Evolutionary conservation across 306 rosid species (phyloP).

Genomic region (Canavalia ensiformis): DNA sequence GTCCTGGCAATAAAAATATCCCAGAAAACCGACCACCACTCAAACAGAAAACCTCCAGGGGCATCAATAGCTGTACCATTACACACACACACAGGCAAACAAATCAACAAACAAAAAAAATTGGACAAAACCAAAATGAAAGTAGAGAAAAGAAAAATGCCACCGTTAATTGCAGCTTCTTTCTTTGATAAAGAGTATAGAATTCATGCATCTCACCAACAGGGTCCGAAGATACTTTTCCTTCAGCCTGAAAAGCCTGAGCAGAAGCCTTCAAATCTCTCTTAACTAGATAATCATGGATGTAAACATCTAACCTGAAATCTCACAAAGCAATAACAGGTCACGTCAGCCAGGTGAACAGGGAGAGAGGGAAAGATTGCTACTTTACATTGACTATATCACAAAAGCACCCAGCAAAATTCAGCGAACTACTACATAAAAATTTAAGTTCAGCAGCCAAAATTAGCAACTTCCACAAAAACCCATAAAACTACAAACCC

Average conservation of each 20-base stretch:
- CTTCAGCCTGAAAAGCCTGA: constrained; percentile 97
- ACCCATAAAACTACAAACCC: constrained; percentile 49
- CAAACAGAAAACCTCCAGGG: constrained; percentile 97
- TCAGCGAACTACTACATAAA: not conserved
- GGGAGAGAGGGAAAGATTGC: constrained; percentile 7
- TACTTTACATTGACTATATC: constrained; percentile 41
- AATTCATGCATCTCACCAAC: constrained; percentile 76
- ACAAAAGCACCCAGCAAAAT: constrained; percentile 33
- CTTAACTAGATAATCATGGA: constrained; percentile 94
- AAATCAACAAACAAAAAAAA: constrained; percentile 41
- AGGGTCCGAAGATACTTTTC: constrained; percentile 98
- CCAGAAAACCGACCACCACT: constrained; percentile 99
- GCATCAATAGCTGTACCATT: constrained; percentile 94
- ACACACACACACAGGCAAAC: constrained; percentile 22
- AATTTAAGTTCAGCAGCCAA: constrained; percentile 23
- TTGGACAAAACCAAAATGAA: not conserved
- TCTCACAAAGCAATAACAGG: constrained; percentile 39
- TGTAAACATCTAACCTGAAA: constrained; percentile 96
- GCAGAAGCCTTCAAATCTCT: constrained; percentile 98
- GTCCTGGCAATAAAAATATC: constrained; percentile 99
- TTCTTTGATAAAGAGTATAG: constrained; percentile 9
- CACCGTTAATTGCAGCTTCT: constrained; percentile 17
- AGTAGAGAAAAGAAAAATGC: not conserved
- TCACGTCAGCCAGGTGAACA: constrained; percentile 39
- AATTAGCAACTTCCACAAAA: constrained; percentile 27